Evolutionary conservation across 2,329 filamentous ascomycete species (phyloP), one percentile per base, ranked within the genome.

Genomic region (Fusarium subtropicale): DNA sequence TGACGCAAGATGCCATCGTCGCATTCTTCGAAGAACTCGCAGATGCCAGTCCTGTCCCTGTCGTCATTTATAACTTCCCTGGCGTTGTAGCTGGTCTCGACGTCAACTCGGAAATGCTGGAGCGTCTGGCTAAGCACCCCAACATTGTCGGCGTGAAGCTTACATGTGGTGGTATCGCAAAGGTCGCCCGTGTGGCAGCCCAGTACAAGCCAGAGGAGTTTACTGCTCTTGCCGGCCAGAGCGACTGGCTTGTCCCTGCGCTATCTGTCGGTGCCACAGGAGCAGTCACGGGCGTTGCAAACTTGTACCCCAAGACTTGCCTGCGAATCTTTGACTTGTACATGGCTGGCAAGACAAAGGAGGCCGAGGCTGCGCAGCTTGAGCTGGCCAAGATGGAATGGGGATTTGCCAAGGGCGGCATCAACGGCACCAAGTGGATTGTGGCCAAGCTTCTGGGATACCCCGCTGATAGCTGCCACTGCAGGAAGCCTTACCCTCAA

Each of bases 61-160:
- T 92, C 26, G 79, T 92, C 41, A 88, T 93, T 60, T 92, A 92
- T 82, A 92, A 92, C 79, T 92, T 90, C 81, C 90, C 90, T 3
- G 88, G 83, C 7, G 89, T 91, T 6, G 88, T 85, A 26, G 85
- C 88, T 15, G 90, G 91, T 7, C 81, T 92, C 12, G 90, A 92
- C 71, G 82, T 92, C 45, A 87, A 88, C 74, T 91, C 88, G 0
- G 89, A 91, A 66, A 85, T 87, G 71, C 88, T 92, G 67, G 80
- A 85, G 4, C 79, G 81, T 0, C 81, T 92, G 7, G 84, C 86
- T 15, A 78, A 83, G 62, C 87, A 90, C 75, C 79, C 83, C 42
- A 91, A 91, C 69, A 90, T 92, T 69, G 87, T 91, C 52, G 90
- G 89, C 31, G 87, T 89, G 54, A 92, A 92, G 81, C 80, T 92